Percentiles rank a stretch among this genome's conserved stretches.
Evolutionary conservation across 2,329 filamentous ascomycete genomes (phyloP).

Genomic region (Coniochaeta prunicola): DNA sequence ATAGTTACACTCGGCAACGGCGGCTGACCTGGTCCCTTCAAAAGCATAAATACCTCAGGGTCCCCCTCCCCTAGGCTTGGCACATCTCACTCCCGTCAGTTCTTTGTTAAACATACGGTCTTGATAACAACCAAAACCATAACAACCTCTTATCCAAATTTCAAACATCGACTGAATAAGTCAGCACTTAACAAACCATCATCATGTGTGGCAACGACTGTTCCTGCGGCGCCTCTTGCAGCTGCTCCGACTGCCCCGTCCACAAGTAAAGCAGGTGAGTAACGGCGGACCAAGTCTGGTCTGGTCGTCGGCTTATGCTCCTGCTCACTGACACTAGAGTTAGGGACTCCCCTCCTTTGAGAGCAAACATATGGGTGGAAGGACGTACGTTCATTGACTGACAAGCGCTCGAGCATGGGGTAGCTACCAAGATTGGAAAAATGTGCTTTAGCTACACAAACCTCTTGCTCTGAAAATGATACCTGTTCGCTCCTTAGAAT

Average conservation of each 20-base stretch:
- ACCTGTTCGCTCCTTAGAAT: background rate
- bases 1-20: background rate
- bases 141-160: background rate
- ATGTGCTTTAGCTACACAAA: background rate
- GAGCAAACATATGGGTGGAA: background rate
- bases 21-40: background rate
- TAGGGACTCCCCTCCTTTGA: no score
- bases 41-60: slow-evolving; percentile 2
- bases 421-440: background rate
- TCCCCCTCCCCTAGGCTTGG: background rate
- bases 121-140: background rate
- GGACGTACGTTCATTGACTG: background rate
- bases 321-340: background rate
- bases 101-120: background rate
- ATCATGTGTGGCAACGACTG: slow-evolving; percentile 2
- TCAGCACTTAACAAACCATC: background rate
- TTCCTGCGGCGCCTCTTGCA: slow-evolving; percentile 1
- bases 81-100: background rate
- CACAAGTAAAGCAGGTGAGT: background rate
- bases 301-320: background rate
- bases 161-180: background rate
- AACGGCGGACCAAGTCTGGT: no score
- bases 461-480: background rate
- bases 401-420: background rate
- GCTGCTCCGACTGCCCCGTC: slow-evolving; percentile 1